Evolutionary conservation across 352 stramenopile genomes (phyloP).

Genomic region (Phytopythium sindhum): DNA sequence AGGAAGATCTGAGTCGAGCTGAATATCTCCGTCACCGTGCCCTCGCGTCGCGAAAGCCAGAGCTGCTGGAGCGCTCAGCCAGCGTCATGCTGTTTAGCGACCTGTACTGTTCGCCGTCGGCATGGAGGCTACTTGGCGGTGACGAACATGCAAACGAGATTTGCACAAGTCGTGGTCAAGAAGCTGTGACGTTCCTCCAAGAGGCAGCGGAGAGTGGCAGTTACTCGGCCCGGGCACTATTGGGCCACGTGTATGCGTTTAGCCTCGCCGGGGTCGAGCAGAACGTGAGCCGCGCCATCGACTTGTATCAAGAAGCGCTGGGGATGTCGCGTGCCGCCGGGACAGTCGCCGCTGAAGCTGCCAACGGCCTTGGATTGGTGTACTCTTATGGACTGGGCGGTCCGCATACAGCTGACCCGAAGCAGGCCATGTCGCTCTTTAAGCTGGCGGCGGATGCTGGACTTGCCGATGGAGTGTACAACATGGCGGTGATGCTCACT

Average conservation of each 20-base stretch:
- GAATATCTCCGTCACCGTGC: conserved; percentile 52
- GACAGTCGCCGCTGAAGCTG: conserved; percentile 32
- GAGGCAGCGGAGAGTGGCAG: conserved; percentile 36
- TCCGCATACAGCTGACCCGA: conserved; percentile 20
- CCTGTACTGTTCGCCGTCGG: conserved; percentile 19
- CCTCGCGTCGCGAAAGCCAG: conserved; percentile 15
- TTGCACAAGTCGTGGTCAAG: conserved; percentile 10
- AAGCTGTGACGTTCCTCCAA: conserved; percentile 43
- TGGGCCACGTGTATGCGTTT: conserved; percentile 65
- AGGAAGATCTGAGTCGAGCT: conserved; percentile 35
- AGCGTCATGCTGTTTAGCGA: conserved; percentile 62
- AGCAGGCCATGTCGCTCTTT: conserved; percentile 53
- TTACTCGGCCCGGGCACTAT: conserved; percentile 37
- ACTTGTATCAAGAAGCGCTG: conserved; percentile 44
- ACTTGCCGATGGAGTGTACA: conserved; percentile 74
- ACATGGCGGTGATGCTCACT: conserved; percentile 51
- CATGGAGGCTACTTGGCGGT: not conserved
- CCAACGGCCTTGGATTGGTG: conserved; percentile 67
- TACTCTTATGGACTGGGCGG: conserved; percentile 44
- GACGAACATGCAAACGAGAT: not conserved
- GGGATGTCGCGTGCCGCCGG: conserved; percentile 21
- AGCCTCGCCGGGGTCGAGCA: conserved; percentile 34
- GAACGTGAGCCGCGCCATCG: conserved; percentile 31
- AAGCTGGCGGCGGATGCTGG: conserved; percentile 42
- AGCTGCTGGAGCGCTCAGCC: conserved; percentile 43